Evolutionary conservation across 2,329 filamentous ascomycete genomes (phyloP).

Genomic region (Cladophialophora yegresii): DNA sequence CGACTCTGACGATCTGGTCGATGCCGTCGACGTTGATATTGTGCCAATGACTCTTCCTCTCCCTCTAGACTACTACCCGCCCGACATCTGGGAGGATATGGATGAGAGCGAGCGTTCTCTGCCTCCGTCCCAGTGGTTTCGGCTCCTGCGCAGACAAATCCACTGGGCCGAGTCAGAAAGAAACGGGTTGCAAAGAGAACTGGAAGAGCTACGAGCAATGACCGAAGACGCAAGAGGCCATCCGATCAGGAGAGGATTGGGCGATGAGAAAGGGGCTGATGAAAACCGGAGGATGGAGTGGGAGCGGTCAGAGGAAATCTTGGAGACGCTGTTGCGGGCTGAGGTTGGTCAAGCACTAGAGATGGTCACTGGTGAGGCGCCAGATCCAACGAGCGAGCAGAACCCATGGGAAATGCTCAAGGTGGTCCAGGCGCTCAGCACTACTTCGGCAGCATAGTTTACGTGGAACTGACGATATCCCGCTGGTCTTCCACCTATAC

Average conservation of each 20-base stretch:
- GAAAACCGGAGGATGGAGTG: constrained; percentile 32
- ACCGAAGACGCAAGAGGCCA: constrained; percentile 33
- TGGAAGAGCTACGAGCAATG: constrained; percentile 28
- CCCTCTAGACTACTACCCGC: constrained; percentile 37
- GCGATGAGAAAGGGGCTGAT: constrained; percentile 34
- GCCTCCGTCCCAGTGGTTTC: constrained; percentile 47
- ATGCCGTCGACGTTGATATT: constrained; percentile 42
- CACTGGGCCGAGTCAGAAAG: constrained; percentile 52
- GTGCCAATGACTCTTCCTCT: constrained; percentile 41
- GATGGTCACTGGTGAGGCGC: constrained; percentile 24
- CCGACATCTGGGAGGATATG: constrained; percentile 46
- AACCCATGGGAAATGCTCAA: constrained; percentile 26
- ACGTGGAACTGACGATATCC: no score
- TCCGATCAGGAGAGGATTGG: constrained; percentile 21
- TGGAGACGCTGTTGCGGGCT: constrained; percentile 30
- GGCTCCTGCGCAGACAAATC: constrained; percentile 51
- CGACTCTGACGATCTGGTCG: constrained; percentile 29
- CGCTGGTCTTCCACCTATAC: not conserved
- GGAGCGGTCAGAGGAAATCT: constrained; percentile 31
- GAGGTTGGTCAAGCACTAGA: constrained; percentile 22
- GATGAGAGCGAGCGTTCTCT: constrained; percentile 49
- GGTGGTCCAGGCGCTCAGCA: constrained; percentile 11
- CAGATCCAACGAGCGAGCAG: constrained; percentile 11
- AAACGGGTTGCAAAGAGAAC: constrained; percentile 43
- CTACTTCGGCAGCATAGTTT: constrained; percentile 2